Percentiles rank a stretch among this genome's conserved stretches.
phyloP scores from a whole-genome alignment of 441 rosid genomes.

The Melastoma candidum region DNA sequence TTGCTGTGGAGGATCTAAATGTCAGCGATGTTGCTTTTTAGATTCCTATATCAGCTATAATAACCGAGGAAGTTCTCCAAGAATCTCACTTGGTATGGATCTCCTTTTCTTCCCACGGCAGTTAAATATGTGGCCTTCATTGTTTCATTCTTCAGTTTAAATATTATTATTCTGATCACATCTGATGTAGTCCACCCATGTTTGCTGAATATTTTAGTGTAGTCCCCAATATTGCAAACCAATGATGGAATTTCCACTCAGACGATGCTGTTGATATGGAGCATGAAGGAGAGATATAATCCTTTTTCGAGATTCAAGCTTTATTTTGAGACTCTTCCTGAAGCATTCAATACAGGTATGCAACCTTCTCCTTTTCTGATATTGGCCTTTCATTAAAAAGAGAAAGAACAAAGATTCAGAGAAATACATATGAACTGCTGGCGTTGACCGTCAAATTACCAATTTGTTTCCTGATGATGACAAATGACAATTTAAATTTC shows the following conservation, averaged over 20 bases:
- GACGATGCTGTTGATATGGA: slow-evolving; percentile 84
- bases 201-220: slow-evolving; percentile 17
- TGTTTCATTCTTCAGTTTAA: background rate
- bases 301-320: slow-evolving; percentile 47
- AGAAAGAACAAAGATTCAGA: too few species aligned
- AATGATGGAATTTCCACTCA: slow-evolving; percentile 63
- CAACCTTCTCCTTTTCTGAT: slow-evolving; percentile 1
- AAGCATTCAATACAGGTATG: slow-evolving; percentile 65
- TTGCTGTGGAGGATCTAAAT: slow-evolving; percentile 53
- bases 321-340: slow-evolving; percentile 64
- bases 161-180: background rate
- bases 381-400: too few species aligned
- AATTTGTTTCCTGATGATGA: too few species aligned
- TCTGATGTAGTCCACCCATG: slow-evolving; percentile 8
- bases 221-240: slow-evolving; percentile 54
- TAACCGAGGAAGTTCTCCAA: slow-evolving; percentile 56
- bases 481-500: too few species aligned
- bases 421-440: too few species aligned
- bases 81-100: slow-evolving; percentile 54
- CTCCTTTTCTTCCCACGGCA: background rate
- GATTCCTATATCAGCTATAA: slow-evolving; percentile 58
- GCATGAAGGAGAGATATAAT: slow-evolving; percentile 88
- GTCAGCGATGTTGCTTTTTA: slow-evolving; percentile 79
- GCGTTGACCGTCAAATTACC: too few species aligned
- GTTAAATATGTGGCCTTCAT: background rate